A percentile compares a stretch with the other conserved stretches of the same genome.
These are phyloP conservation scores for Ganoderma sinense DNA, from an alignment of 1,284 basidiomycete species.

Conservation along the genomic window DNA sequence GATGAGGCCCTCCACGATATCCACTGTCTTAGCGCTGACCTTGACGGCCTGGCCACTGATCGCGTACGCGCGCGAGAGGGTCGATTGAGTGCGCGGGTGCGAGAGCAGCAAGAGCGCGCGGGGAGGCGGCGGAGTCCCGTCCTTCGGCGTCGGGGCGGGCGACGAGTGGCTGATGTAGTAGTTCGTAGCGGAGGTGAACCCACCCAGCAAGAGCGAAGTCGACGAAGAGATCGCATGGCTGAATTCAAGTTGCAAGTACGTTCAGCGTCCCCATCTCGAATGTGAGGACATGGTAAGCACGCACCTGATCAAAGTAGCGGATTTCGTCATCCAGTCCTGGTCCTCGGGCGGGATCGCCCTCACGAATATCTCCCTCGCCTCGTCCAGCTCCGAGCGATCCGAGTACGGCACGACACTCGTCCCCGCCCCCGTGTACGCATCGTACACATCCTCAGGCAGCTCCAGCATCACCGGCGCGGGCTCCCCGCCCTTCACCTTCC, in stretches of 20 bases:
- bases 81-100: constrained; percentile 64
- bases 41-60: constrained; percentile 72
- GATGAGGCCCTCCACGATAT: constrained; percentile 69
- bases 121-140: constrained; percentile 41
- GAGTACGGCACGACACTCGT: constrained; percentile 26
- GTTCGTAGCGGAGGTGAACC: constrained; percentile 68
- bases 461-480: constrained; percentile 76
- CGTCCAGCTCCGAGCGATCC: constrained; percentile 46
- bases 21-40: constrained; percentile 70
- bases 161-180: constrained; percentile 68
- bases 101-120: constrained; percentile 69
- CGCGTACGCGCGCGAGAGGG: constrained; percentile 67
- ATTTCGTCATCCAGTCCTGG: constrained; percentile 77
- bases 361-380: constrained; percentile 62
- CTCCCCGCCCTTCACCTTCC: constrained; percentile 31
- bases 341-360: constrained; percentile 70
- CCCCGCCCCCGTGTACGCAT: constrained; percentile 39
- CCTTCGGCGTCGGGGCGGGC: constrained; percentile 45
- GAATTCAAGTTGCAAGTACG: not conserved
- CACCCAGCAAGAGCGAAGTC: constrained; percentile 68
- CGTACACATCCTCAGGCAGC: constrained; percentile 53
- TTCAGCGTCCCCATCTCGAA: not conserved
- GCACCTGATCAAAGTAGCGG: constrained; percentile 74
- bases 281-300: constrained; percentile 24
- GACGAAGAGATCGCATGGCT: constrained; percentile 76